A percentile compares a stretch with the other conserved stretches of the same genome.
Evolutionary conservation across 2,329 filamentous ascomycete species (phyloP).

Genomic region (Fusarium marasasianum): DNA sequence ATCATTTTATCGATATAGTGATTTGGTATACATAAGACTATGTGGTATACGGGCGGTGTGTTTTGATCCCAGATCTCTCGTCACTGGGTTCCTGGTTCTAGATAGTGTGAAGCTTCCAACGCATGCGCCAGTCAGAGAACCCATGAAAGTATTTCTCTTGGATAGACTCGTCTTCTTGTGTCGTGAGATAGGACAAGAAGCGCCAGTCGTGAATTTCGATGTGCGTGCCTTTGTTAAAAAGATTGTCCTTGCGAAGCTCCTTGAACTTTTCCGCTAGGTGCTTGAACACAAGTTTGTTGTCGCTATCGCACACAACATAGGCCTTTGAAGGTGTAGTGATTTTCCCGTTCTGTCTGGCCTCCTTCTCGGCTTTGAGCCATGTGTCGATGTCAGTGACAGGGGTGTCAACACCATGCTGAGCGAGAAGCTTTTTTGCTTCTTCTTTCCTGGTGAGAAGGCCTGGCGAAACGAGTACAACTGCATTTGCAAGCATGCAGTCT

Average conservation of each 20-base stretch:
- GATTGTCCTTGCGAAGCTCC: constrained; percentile 39
- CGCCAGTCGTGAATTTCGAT: constrained; percentile 59
- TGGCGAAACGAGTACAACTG: constrained; percentile 53
- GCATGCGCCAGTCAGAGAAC: constrained; percentile 54
- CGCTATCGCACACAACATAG: constrained; percentile 56
- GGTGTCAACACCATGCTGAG: constrained; percentile 52
- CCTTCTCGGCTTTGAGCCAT: constrained; percentile 45
- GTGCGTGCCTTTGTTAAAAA: constrained; percentile 35
- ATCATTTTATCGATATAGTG: neutral
- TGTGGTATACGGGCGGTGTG: neutral
- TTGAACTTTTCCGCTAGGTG: constrained; percentile 49
- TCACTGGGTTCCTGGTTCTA: constrained; percentile 35
- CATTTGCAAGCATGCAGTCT: constrained; percentile 51
- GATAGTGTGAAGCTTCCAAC: constrained; percentile 56
- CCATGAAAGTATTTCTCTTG: constrained; percentile 47
- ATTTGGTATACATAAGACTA: neutral
- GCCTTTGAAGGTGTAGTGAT: constrained; percentile 14
- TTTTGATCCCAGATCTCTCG: neutral
- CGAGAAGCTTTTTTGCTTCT: constrained; percentile 52
- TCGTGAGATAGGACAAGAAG: constrained; percentile 53
- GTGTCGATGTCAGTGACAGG: constrained; percentile 48
- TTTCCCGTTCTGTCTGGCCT: neutral
- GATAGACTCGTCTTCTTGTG: constrained; percentile 49
- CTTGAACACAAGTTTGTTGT: constrained; percentile 44
- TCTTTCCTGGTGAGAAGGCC: constrained; percentile 48